phyloP scores from a whole-genome alignment of 108 stramenopile species.

The Hondaea fermentalgiana region DNA sequence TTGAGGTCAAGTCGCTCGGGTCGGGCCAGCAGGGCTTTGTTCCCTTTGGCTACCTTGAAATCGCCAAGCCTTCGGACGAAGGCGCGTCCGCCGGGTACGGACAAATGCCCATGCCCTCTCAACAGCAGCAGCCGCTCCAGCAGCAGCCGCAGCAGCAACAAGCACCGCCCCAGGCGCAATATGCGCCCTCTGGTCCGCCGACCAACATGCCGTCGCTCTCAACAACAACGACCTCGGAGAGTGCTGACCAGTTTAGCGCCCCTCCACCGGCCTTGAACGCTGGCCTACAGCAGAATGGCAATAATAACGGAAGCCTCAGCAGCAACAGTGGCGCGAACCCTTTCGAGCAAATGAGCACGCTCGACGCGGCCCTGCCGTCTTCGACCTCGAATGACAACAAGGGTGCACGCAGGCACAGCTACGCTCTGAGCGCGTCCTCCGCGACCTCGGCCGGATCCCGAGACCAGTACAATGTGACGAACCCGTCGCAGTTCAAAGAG shows the following conservation, averaged over 20 bases:
- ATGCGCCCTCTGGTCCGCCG: background rate
- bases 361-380: background rate
- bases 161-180: background rate
- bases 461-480: conserved; percentile 8
- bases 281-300: background rate
- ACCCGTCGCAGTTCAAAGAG: background rate
- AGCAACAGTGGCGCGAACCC: background rate
- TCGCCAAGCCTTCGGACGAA: background rate
- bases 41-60: background rate
- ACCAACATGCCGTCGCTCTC: background rate
- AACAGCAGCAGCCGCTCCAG: background rate
- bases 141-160: background rate
- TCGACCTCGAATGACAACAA: background rate
- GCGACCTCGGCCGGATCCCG: background rate
- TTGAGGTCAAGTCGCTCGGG: background rate
- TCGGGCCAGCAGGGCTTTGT: background rate
- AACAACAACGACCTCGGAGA: background rate
- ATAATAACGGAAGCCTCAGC: no score
- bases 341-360: background rate
- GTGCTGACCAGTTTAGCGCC: background rate
- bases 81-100: background rate
- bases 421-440: background rate
- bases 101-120: background rate
- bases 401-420: background rate
- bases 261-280: background rate